Evolutionary conservation across 2,329 filamentous ascomycete genomes (phyloP).

Genomic region (Ophioceras dolichostomum): DNA sequence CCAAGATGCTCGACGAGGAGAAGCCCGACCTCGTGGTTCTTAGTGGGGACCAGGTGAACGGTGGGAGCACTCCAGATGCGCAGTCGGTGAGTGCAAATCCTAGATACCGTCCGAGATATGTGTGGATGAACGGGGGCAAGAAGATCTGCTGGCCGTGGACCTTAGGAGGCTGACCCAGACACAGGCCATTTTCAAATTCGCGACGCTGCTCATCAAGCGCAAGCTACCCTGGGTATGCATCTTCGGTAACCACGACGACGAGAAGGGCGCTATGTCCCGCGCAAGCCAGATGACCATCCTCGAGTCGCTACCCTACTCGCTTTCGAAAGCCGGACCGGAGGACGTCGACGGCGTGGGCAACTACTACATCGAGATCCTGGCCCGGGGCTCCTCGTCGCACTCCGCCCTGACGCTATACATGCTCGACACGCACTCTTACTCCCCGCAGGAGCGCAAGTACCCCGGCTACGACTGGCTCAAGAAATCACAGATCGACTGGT

Average conservation of each 20-base stretch:
- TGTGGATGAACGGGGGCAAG: neutral
- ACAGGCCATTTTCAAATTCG: conserved; percentile 88
- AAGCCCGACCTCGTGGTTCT: conserved; percentile 86
- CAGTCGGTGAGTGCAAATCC: conserved; percentile 50
- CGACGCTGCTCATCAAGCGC: conserved; percentile 69
- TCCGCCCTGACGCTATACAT: conserved; percentile 92
- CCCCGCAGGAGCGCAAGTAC: conserved; percentile 76
- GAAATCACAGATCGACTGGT: conserved; percentile 89
- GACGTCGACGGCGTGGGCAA: conserved; percentile 87
- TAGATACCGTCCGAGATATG: too few species aligned
- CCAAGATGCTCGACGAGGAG: conserved; percentile 75
- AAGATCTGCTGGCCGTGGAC: neutral
- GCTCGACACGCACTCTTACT: conserved; percentile 85
- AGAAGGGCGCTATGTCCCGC: conserved; percentile 61
- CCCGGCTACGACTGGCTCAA: conserved; percentile 98
- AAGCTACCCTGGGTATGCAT: conserved; percentile 87
- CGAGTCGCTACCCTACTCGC: conserved; percentile 76
- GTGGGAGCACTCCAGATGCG: conserved; percentile 80
- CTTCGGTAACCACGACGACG: conserved; percentile 96
- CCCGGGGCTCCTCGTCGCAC: conserved; percentile 66
- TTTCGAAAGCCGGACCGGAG: conserved; percentile 72
- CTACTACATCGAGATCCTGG: conserved; percentile 84
- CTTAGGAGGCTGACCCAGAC: neutral
- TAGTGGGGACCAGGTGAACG: conserved; percentile 91
- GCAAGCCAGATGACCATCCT: conserved; percentile 74